These are phyloP conservation scores for Plenodomus biglobosus DNA, from an alignment of 2,329 filamentous ascomycete species.

Conservation along the genomic window DNA sequence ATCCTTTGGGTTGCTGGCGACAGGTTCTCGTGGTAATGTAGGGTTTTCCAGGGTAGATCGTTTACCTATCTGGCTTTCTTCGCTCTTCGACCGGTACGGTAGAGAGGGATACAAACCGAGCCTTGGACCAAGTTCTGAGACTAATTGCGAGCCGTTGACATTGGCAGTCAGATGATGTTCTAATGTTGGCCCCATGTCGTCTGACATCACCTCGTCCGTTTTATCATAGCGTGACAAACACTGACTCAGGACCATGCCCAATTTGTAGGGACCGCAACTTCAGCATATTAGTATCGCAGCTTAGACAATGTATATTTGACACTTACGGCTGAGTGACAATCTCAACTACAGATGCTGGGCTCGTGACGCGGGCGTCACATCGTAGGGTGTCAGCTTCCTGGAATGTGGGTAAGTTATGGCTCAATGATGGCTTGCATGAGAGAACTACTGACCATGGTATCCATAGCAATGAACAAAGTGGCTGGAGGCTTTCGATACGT, in stretches of 20 bases:
- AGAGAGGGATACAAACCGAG: constrained; percentile 1
- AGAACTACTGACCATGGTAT: constrained; percentile 9
- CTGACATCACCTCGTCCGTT: constrained; percentile 3
- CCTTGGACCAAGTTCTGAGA: not conserved
- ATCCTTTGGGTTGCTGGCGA: not conserved
- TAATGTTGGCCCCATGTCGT: constrained; percentile 13
- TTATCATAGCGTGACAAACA: constrained; percentile 23
- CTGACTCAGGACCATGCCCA: constrained; percentile 20
- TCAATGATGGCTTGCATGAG: not conserved
- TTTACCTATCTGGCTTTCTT: not conserved
- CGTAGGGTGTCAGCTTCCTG: constrained; percentile 29
- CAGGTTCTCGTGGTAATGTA: not conserved
- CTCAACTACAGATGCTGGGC: constrained; percentile 25
- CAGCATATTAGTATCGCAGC: not conserved
- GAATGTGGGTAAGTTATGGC: not conserved
- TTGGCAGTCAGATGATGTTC: not conserved
- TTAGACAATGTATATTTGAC: not conserved
- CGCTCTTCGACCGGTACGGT: not conserved
- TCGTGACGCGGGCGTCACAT: constrained; percentile 23
- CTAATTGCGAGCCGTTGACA: not conserved
- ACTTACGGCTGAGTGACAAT: constrained; percentile 35
- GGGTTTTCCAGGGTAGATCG: not conserved
- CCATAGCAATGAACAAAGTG: constrained; percentile 28
- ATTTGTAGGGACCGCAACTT: constrained; percentile 30
- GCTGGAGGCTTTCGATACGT: constrained; percentile 17